Conservation (phyloP, 2,329 filamentous ascomycete genomes). For the Diplodia corticola region DNA sequence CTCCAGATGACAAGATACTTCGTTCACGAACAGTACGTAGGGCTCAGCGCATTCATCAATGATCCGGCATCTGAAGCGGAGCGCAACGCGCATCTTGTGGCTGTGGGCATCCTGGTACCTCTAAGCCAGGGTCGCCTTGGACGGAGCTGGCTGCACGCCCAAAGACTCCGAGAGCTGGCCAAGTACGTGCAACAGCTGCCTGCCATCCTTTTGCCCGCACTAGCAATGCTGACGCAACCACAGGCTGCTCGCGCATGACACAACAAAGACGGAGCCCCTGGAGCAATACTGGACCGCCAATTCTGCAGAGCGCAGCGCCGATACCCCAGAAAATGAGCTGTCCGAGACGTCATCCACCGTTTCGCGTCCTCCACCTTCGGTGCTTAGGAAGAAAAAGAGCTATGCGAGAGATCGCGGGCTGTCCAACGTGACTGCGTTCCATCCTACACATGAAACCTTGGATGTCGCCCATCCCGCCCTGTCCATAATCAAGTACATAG, state of each 20-base stretch:
- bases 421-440: slow-evolving; percentile 58
- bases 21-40: slow-evolving; percentile 79
- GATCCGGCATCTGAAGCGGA: slow-evolving; percentile 73
- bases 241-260: slow-evolving; percentile 63
- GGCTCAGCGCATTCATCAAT: slow-evolving; percentile 89
- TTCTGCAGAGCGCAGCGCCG: slow-evolving; percentile 18
- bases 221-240: background rate
- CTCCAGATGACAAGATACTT: slow-evolving; percentile 69
- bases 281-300: slow-evolving; percentile 79
- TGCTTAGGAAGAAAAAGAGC: slow-evolving; percentile 26
- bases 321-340: slow-evolving; percentile 6
- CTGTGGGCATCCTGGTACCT: slow-evolving; percentile 85
- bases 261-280: slow-evolving; percentile 62
- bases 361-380: slow-evolving; percentile 17
- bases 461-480: slow-evolving; percentile 82
- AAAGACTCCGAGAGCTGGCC: slow-evolving; percentile 72
- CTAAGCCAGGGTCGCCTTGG: slow-evolving; percentile 83
- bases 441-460: slow-evolving; percentile 64
- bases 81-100: slow-evolving; percentile 88
- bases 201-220: background rate
- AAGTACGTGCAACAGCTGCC: slow-evolving; percentile 49
- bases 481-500: slow-evolving; percentile 73
- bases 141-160: slow-evolving; percentile 84
- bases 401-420: slow-evolving; percentile 37
- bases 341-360: slow-evolving; percentile 6